Base-by-base conservation (phyloP, 140 eudicot genomes). In the Oenanthe javanica region DNA sequence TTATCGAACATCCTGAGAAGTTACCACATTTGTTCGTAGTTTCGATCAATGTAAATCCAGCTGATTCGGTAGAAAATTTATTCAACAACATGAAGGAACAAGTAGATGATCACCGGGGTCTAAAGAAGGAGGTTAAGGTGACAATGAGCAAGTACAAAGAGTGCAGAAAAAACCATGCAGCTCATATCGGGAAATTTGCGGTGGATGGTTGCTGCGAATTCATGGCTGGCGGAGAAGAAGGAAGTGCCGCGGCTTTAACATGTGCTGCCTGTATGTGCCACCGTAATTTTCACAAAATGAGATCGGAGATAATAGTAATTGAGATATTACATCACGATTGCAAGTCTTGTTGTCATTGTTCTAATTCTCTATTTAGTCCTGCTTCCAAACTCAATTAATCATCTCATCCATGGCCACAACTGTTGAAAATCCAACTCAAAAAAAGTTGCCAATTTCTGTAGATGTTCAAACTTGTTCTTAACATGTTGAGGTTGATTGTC, bases 211-310 rank as follows among this genome's bases (percentile, higher is more conserved):
- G 84, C 76, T 18, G 84, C 54, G 84, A 81, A 51, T 81, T 81
- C 84, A 81, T 81, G 80, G 61, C 84, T 8, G 75, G 51, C 0
- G 84, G 84, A 31, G 75, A 72, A 55, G 84, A 75, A 57, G 84
- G 84, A 13, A 55, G 75, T 27, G 36, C 61, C 3, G 45, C 36
- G 5, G 74, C 84, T 43, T 46, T 81, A 9, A 43, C 8, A 9
- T 81, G 84, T 55, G 84, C 84, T 12, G 84, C 84, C 11, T 81
- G 84, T 46, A n/a, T 57, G 48, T 81, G 84, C 75, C 84, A 81
- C 80, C 21, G 80, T 46, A 81, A 75, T 27, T 81, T 81, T 42
- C 84, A 81, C 48, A 23, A 48, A 2, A 61, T 61, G 80, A 75
- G 75, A 25, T 72, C 77, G 14, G 80, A 81, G 80, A 27, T 75